Base-by-base conservation (phyloP, 1,284 basidiomycete species). In the Leccinum subrobustum region DNA sequence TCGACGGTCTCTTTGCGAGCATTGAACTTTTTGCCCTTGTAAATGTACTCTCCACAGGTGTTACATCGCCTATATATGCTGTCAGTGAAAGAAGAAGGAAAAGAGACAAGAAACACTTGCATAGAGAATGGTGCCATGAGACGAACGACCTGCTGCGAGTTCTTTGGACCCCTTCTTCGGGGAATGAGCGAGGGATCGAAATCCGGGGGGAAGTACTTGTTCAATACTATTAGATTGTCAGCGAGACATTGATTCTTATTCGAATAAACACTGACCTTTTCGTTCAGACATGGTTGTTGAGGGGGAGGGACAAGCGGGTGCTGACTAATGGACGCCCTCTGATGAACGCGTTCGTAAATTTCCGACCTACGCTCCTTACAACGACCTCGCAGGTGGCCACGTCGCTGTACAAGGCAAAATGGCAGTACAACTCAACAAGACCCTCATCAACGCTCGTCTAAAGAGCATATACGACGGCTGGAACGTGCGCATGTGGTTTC, bases 121-220 rank as follows among this genome's bases (percentile, higher is more conserved):
- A 99, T 99, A 14, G 93, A 96, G 76, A 97, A 99, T 0, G 96
- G 96, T 6, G 97, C 96, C 96, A 99, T 99, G 53, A 99, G 85
- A 83, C 96, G 93, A 64, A 99, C 95, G 60, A 95, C 92, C 78
- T 96, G 93, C 74, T 98, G 96, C 18, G 89, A 88, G 75, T 97
- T 96, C 82, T 92, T 95, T 59, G 91, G 89, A 62, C 85, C 83
- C 73, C 91, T 94, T 68, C 95, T 82, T 68, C 97, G 84, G 51
- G 94, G 93, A 76, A 98, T 97, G 77, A 96, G 91, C 67, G 93
- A 88, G 96, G 97, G 81, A 3, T 99, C 97, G 78, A 98, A 99
- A 78, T 99, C 96, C 76, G 92, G 92, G 54, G 91, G 91, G 68
- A 93, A 92, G 78, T 93, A 93, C 76, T 93, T 93, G 84, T 95